Percentiles rank a stretch among this genome's conserved stretches.
Conservation (phyloP, 331 rosid species). For the Rhamnella rubrinervis region DNA sequence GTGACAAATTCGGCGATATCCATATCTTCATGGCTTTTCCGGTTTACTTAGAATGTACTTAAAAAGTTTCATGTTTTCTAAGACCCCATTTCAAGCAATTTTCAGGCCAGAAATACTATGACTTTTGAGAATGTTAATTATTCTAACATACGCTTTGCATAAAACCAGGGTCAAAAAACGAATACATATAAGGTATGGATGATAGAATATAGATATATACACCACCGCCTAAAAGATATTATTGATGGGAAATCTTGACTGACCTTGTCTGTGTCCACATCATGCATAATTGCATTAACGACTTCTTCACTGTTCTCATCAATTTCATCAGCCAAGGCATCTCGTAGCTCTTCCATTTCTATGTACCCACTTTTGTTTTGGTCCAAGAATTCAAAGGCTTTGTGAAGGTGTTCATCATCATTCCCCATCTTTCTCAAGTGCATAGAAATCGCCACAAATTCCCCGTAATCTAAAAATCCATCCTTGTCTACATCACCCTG, state of each 20-base stretch:
- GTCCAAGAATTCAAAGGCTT: slow-evolving; percentile 89
- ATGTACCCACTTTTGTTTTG: slow-evolving; percentile 58
- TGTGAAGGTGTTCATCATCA: slow-evolving; percentile 74
- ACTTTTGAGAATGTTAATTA: no score
- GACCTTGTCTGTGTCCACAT: slow-evolving; percentile 98
- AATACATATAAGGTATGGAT: not conserved
- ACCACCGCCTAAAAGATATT: not conserved
- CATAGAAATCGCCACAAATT: slow-evolving; percentile 85
- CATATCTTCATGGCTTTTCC: no score
- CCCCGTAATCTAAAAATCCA: slow-evolving; percentile 80
- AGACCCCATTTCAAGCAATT: no score
- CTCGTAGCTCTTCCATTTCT: slow-evolving; percentile 78
- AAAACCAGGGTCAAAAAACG: not conserved
- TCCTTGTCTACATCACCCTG: slow-evolving; percentile 96
- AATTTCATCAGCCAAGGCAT: slow-evolving; percentile 56
- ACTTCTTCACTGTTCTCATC: slow-evolving; percentile 71
- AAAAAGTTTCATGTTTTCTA: no score
- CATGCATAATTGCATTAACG: slow-evolving; percentile 69
- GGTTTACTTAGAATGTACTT: no score
- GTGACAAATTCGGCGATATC: no score
- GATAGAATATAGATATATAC: no score
- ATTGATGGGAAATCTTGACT: slow-evolving; percentile 6
- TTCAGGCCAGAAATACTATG: not conserved
- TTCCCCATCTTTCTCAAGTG: slow-evolving; percentile 80
- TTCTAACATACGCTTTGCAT: no score